A percentile compares a stretch with the other conserved stretches of the same genome.
phyloP scores from a whole-genome alignment of 495 filamentous ascomycete species.

The Mytilinidion resinicola region DNA sequence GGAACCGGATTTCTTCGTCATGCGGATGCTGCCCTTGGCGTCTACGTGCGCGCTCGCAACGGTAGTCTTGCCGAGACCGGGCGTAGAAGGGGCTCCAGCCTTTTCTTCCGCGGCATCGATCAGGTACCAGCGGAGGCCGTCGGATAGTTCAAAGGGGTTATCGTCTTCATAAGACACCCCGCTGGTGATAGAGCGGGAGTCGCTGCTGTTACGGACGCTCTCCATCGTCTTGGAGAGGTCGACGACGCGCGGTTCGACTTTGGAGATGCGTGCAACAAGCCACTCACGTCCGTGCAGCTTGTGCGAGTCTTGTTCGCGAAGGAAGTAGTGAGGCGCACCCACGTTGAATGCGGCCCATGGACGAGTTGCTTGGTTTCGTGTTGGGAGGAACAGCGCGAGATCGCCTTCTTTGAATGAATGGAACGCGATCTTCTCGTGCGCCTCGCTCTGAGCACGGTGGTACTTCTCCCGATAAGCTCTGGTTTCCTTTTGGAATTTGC shows the following conservation, averaged over 20 bases:
- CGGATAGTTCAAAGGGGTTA: conserved; percentile 94
- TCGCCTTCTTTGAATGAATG: conserved; percentile 95
- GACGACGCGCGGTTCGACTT: conserved; percentile 87
- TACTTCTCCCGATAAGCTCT: conserved; percentile 82
- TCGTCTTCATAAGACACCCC: conserved; percentile 69
- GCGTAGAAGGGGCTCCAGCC: conserved; percentile 84
- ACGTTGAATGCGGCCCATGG: conserved; percentile 99
- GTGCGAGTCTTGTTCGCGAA: conserved; percentile 86
- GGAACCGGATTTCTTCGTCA: conserved; percentile 53
- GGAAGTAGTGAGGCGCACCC: conserved; percentile 91
- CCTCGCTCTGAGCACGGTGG: conserved; percentile 74
- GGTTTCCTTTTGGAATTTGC: conserved; percentile 85
- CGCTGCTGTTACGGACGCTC: conserved; percentile 40
- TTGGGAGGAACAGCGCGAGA: conserved; percentile 90
- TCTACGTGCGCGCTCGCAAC: conserved; percentile 85
- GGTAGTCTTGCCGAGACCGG: conserved; percentile 80
- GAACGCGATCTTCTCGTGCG: conserved; percentile 95
- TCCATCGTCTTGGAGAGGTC: conserved; percentile 76
- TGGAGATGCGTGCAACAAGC: conserved; percentile 88
- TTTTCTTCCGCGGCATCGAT: conserved; percentile 93
- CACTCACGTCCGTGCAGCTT: conserved; percentile 78
- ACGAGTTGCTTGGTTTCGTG: conserved; percentile 82
- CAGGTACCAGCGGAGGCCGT: conserved; percentile 92
- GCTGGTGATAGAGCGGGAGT: conserved; percentile 41
- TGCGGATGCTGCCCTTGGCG: conserved; percentile 64